Evolutionary conservation across 1,139 yeast species (phyloP).

Genomic region (Yamadazyma trypodendri): DNA sequence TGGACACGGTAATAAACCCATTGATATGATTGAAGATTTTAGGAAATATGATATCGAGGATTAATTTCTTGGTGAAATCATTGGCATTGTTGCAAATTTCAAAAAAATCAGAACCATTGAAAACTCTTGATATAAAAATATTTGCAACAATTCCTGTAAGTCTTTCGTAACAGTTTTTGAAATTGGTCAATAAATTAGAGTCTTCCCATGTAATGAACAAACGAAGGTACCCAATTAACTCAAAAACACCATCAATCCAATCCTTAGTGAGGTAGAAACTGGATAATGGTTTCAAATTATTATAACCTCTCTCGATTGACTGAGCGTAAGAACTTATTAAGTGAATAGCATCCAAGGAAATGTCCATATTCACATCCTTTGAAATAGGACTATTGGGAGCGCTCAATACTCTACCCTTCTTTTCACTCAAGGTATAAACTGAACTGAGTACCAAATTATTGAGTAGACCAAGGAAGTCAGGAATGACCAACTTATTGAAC

Average conservation of each 20-base stretch:
- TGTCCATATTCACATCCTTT: slow-evolving; percentile 20
- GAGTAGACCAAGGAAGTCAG: slow-evolving; percentile 39
- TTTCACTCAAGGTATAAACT: slow-evolving; percentile 30
- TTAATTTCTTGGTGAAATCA: slow-evolving; percentile 29
- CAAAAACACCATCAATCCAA: slow-evolving; percentile 43
- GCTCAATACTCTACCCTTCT: slow-evolving; percentile 38
- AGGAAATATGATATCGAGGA: slow-evolving; percentile 39
- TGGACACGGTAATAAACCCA: slow-evolving; percentile 33
- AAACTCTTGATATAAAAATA: slow-evolving; percentile 32
- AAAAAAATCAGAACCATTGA: slow-evolving; percentile 21
- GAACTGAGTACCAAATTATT: slow-evolving; percentile 42
- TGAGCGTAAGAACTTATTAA: slow-evolving; percentile 35
- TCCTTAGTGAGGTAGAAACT: slow-evolving; percentile 27
- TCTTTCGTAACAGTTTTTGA: slow-evolving; percentile 23
- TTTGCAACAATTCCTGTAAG: slow-evolving; percentile 26
- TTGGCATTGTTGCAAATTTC: slow-evolving; percentile 20
- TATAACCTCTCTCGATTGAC: slow-evolving; percentile 30
- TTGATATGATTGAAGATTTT: slow-evolving; percentile 36
- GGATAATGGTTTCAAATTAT: slow-evolving; percentile 21
- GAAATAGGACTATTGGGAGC: slow-evolving; percentile 33
- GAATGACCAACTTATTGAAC: slow-evolving; percentile 28
- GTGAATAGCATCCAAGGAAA: slow-evolving; percentile 34
- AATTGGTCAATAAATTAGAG: slow-evolving; percentile 18
- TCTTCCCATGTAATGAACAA: slow-evolving; percentile 28
- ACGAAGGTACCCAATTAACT: slow-evolving; percentile 35